A percentile compares a stretch with the other conserved stretches of the same genome.
Conservation (phyloP, 495 filamentous ascomycete genomes). For the Margaritispora aquatica region DNA sequence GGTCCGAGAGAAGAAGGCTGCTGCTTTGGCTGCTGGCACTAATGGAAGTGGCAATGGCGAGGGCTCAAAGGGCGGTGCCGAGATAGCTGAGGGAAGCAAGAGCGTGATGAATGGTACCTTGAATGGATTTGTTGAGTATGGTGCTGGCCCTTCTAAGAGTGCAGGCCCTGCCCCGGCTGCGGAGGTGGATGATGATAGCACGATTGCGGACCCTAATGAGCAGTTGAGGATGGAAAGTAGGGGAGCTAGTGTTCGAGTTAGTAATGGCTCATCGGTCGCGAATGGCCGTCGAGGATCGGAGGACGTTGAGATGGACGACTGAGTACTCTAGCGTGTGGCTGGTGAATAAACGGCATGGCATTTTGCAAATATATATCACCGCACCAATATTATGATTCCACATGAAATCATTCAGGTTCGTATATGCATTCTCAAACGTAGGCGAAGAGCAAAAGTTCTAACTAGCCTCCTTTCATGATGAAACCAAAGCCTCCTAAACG, state of each 20-base stretch:
- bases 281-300: constrained; percentile 25
- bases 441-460: not conserved
- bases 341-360: not conserved
- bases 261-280: constrained; percentile 1
- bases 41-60: constrained; percentile 17
- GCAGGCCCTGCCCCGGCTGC: constrained; percentile 3
- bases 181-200: not conserved
- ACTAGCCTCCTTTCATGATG: not conserved
- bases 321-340: not conserved
- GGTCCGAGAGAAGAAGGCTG: constrained; percentile 55
- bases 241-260: constrained; percentile 1
- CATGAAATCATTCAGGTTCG: not conserved
- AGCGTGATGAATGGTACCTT: constrained; percentile 31
- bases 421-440: not conserved
- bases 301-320: constrained; percentile 43
- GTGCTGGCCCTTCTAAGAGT: not conserved
- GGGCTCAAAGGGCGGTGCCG: constrained; percentile 35
- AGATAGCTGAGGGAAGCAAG: constrained; percentile 40
- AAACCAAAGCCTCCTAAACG: not conserved
- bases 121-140: constrained; percentile 9
- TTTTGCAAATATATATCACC: not conserved
- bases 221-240: constrained; percentile 25
- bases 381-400: not conserved
- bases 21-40: constrained; percentile 22
- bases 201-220: constrained; percentile 18